These are phyloP conservation scores for Penicillium macrosclerotiorum DNA, from an alignment of 495 filamentous ascomycete species.

Conservation along the genomic window DNA sequence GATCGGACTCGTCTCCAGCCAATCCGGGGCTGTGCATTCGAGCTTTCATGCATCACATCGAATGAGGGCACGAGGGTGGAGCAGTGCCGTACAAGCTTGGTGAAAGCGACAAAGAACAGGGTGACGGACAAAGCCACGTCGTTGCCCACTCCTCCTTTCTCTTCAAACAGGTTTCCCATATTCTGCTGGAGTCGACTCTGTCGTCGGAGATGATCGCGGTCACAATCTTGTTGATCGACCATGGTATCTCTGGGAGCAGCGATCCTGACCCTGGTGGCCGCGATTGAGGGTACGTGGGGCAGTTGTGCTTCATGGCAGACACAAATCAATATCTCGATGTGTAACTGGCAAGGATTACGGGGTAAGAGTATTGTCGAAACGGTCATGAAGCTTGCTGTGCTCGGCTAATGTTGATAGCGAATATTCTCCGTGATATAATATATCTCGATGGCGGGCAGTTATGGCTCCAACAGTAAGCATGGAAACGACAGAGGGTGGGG, in stretches of 20 bases:
- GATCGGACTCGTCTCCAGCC: no score
- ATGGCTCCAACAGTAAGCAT: conserved; percentile 41
- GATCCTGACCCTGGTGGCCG: conserved; percentile 12
- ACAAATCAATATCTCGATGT: conserved; percentile 54
- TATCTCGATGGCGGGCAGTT: conserved; percentile 66
- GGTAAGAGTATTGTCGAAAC: conserved; percentile 22
- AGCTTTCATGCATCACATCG: no score
- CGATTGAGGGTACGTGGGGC: conserved; percentile 9
- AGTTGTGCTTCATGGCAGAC: conserved; percentile 19
- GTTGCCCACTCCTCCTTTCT: background rate
- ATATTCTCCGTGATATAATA: conserved; percentile 61
- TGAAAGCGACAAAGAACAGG: background rate
- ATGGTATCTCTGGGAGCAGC: conserved; percentile 1
- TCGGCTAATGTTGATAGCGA: no score
- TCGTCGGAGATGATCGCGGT: no score
- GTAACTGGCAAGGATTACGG: conserved; percentile 54
- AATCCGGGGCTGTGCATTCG: no score
- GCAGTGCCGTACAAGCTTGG: no score
- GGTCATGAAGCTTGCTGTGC: background rate
- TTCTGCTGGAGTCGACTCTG: no score
- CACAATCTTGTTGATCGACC: no score
- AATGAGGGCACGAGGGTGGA: no score
- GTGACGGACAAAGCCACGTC: background rate
- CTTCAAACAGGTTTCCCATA: no score
- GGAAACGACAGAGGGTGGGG: no score